Evolutionary conservation across 352 stramenopile species (phyloP).

Genomic region (Saprolegnia parasitica): DNA sequence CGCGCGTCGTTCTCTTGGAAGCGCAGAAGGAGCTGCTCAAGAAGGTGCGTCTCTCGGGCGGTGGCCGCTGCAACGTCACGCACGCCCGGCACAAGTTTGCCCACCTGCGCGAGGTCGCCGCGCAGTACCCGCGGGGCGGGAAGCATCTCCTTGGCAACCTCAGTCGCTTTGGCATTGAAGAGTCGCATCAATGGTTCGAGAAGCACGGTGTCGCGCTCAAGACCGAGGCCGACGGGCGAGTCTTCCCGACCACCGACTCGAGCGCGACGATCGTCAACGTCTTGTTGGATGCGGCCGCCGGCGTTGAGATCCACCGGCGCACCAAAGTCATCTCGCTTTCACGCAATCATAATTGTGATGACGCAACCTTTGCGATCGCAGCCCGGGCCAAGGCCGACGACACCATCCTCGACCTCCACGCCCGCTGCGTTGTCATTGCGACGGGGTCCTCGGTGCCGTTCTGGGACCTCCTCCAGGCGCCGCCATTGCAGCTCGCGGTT

Average conservation of each 20-base stretch:
- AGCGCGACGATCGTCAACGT: slow-evolving; percentile 71
- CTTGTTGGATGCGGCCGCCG: slow-evolving; percentile 40
- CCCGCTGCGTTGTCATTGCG: slow-evolving; percentile 44
- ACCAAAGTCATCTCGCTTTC: slow-evolving; percentile 38
- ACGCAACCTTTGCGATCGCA: slow-evolving; percentile 27
- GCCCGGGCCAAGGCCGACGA: slow-evolving; percentile 32
- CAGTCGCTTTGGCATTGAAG: slow-evolving; percentile 49
- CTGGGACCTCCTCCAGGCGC: slow-evolving; percentile 49
- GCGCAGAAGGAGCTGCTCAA: slow-evolving; percentile 32
- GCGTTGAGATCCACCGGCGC: slow-evolving; percentile 40
- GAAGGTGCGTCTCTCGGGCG: slow-evolving; percentile 45
- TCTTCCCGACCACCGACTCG: slow-evolving; percentile 78
- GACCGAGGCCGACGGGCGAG: slow-evolving; percentile 75
- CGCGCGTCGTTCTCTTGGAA: slow-evolving; percentile 35
- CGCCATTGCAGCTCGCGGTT: slow-evolving; percentile 51
- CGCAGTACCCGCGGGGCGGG: slow-evolving; percentile 64
- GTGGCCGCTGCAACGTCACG: slow-evolving; percentile 46
- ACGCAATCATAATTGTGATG: neutral
- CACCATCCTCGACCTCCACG: neutral
- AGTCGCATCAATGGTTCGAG: slow-evolving; percentile 51
- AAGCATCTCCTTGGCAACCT: slow-evolving; percentile 62
- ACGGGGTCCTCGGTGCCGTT: slow-evolving; percentile 52
- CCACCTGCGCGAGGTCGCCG: slow-evolving; percentile 40
- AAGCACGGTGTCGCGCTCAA: slow-evolving; percentile 53
- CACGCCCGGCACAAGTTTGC: slow-evolving; percentile 33